phyloP scores from a whole-genome alignment of 2,329 filamentous ascomycete genomes.

The Taxawa tesnikishii region DNA sequence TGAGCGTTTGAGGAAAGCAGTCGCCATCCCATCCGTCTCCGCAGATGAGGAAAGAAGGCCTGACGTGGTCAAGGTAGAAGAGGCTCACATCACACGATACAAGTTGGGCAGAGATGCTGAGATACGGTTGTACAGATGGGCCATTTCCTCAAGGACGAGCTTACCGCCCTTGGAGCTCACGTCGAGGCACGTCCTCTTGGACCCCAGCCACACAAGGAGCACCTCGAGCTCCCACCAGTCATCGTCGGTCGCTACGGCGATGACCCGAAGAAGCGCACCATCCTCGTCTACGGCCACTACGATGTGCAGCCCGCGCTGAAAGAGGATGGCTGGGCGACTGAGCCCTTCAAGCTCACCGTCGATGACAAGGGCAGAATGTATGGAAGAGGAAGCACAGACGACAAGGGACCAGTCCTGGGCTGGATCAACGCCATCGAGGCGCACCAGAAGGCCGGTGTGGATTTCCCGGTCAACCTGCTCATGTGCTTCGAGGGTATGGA shows the following conservation, averaged over 20 bases:
- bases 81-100: neutral
- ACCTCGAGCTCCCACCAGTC: slow-evolving; percentile 84
- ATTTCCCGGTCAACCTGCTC: slow-evolving; percentile 92
- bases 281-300: slow-evolving; percentile 96
- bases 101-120: no score
- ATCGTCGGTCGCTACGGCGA: slow-evolving; percentile 85
- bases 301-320: slow-evolving; percentile 92
- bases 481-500: slow-evolving; percentile 99
- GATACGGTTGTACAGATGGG: slow-evolving; percentile 50
- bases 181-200: slow-evolving; percentile 81
- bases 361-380: slow-evolving; percentile 93
- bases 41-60: slow-evolving; percentile 77
- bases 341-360: slow-evolving; percentile 80
- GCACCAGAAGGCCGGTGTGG: slow-evolving; percentile 85
- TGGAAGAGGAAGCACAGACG: slow-evolving; percentile 87
- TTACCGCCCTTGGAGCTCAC: slow-evolving; percentile 70
- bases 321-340: slow-evolving; percentile 89
- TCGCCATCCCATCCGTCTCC: slow-evolving; percentile 92
- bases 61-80: slow-evolving; percentile 67
- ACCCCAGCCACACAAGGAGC: slow-evolving; percentile 81
- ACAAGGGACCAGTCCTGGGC: slow-evolving; percentile 93
- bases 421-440: slow-evolving; percentile 98
- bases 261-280: slow-evolving; percentile 85
- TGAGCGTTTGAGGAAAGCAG: slow-evolving; percentile 77
- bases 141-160: slow-evolving; percentile 73